These are phyloP conservation scores for Mycena capillaripes DNA, from an alignment of 768 basidiomycete genomes.

Conservation along the genomic window DNA sequence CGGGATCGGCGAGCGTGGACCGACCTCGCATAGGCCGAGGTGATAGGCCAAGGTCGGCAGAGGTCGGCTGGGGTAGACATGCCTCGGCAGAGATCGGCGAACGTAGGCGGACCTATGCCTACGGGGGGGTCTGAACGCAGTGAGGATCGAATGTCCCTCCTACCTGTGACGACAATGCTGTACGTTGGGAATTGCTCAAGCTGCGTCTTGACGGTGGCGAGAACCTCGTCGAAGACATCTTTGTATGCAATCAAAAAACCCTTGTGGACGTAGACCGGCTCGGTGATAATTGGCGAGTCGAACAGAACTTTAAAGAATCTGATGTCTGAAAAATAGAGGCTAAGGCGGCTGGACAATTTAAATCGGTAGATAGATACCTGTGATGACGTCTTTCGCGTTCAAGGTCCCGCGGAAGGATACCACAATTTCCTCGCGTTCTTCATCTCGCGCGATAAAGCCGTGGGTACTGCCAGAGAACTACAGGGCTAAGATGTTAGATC, in stretches of 20 bases:
- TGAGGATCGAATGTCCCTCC: background rate
- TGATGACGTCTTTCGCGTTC: slow-evolving; percentile 48
- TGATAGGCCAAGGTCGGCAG: too few species aligned
- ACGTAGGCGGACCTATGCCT: too few species aligned
- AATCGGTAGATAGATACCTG: slow-evolving; percentile 38
- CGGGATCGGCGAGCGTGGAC: too few species aligned
- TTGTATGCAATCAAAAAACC: slow-evolving; percentile 17
- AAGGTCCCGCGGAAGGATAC: slow-evolving; percentile 52
- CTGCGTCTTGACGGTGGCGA: background rate
- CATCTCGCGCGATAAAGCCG: slow-evolving; percentile 54
- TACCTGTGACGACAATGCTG: background rate
- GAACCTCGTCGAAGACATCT: background rate
- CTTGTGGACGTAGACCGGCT: background rate
- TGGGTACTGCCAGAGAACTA: slow-evolving; percentile 41
- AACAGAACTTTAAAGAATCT: slow-evolving; percentile 47
- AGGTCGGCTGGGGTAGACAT: too few species aligned
- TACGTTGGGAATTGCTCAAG: background rate
- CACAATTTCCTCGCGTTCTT: slow-evolving; percentile 52
- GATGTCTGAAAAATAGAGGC: slow-evolving; percentile 32
- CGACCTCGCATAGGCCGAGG: too few species aligned
- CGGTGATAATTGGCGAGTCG: slow-evolving; percentile 42
- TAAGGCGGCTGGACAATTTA: slow-evolving; percentile 25
- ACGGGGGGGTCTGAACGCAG: too few species aligned
- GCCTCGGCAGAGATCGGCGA: too few species aligned
- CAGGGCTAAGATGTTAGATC: background rate